A percentile compares a stretch with the other conserved stretches of the same genome.
Evolutionary conservation across 768 basidiomycete genomes (phyloP).

Genomic region (Russula dissimulans): DNA sequence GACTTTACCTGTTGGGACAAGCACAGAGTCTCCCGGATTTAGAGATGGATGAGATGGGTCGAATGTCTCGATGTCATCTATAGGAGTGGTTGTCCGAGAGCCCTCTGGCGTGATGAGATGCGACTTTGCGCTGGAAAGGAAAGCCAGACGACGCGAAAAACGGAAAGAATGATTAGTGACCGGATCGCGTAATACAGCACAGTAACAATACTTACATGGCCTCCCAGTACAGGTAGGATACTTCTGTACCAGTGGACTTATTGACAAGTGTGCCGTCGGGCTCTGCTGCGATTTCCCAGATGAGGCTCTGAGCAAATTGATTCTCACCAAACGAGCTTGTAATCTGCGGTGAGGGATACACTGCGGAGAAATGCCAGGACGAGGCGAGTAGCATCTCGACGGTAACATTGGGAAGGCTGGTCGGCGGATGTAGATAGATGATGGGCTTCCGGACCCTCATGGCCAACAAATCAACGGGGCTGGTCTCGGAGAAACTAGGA

Average conservation of each 20-base stretch:
- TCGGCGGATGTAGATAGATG: constrained; percentile 11
- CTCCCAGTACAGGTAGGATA: constrained; percentile 12
- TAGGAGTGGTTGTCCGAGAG: background rate
- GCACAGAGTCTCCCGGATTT: background rate
- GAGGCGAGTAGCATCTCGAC: background rate
- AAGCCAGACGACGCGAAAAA: background rate
- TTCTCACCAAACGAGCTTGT: no score
- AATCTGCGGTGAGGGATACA: background rate
- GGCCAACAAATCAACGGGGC: no score
- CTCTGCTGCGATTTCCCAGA: constrained; percentile 4
- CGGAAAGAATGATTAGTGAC: background rate
- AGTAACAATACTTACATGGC: background rate
- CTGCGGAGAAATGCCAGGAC: constrained; percentile 2
- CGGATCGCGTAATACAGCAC: background rate
- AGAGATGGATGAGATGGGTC: constrained; percentile 3
- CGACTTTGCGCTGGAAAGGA: background rate
- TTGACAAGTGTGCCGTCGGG: constrained; percentile 4
- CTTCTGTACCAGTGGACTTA: background rate
- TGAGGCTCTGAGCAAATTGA: background rate
- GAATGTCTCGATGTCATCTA: background rate
- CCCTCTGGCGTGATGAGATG: background rate
- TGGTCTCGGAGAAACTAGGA: no score
- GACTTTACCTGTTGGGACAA: constrained; percentile 25
- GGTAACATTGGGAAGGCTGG: constrained; percentile 1
- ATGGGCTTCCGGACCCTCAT: constrained; percentile 1